Percentiles rank a stretch among this genome's conserved stretches.
phyloP scores from a whole-genome alignment of 1,284 basidiomycete genomes.

The Fomes fomentarius region DNA sequence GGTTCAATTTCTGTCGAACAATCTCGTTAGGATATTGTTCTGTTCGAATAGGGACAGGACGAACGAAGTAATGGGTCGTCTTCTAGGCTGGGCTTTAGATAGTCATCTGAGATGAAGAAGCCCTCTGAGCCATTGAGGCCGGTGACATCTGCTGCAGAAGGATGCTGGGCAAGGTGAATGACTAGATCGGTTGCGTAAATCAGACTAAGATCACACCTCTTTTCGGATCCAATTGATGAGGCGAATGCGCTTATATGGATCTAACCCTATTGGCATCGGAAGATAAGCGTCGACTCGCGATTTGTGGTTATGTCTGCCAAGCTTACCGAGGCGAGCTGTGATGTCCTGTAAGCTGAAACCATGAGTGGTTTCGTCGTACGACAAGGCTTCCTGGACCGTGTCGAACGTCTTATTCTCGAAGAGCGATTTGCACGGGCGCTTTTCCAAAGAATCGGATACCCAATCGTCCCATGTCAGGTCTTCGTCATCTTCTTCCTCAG shows the following conservation, averaged over 20 bases:
- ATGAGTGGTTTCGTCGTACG: conserved; percentile 66
- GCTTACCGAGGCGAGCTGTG: conserved; percentile 56
- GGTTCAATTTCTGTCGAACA: conserved; percentile 52
- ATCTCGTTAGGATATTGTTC: background rate
- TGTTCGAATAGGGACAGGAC: conserved; percentile 31
- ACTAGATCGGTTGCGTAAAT: conserved; percentile 3
- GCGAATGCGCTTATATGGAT: conserved; percentile 76
- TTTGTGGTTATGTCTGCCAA: no score
- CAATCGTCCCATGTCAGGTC: conserved; percentile 80
- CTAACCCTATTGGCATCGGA: conserved; percentile 40
- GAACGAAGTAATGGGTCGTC: conserved; percentile 89
- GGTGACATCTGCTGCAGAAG: conserved; percentile 45
- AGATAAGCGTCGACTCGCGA: conserved; percentile 3
- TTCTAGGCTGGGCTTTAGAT: conserved; percentile 77
- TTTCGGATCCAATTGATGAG: conserved; percentile 88
- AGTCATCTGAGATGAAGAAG: conserved; percentile 74
- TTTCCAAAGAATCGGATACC: conserved; percentile 66
- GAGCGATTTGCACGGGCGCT: conserved; percentile 71
- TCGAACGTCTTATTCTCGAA: conserved; percentile 74
- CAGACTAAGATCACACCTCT: conserved; percentile 45
- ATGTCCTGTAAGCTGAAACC: conserved; percentile 64
- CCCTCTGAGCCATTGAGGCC: conserved; percentile 59
- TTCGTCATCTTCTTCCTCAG: conserved; percentile 50
- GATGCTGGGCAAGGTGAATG: conserved; percentile 49
- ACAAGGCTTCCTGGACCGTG: conserved; percentile 62